Percentiles rank a stretch among this genome's conserved stretches.
Conservation (phyloP, 805 yeast genomes). For the Yamadazyma tumulicola region DNA sequence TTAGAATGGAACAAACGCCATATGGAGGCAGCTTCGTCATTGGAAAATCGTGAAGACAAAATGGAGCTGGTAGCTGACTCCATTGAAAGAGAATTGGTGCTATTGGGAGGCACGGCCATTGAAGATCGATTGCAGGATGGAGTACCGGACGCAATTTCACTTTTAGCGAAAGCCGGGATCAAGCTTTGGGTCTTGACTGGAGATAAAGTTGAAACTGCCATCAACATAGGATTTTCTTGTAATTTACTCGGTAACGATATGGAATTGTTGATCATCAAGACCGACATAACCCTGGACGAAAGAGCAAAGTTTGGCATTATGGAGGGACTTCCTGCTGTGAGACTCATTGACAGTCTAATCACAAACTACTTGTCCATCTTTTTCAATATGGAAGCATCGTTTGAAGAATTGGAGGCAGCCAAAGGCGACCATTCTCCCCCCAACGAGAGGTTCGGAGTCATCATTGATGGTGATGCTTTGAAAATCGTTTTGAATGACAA, state of each 20-base stretch:
- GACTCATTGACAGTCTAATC: conserved; percentile 46
- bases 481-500: conserved; percentile 35
- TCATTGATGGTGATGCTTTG: conserved; percentile 80
- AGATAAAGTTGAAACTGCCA: conserved; percentile 87
- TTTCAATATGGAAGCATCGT: conserved; percentile 57
- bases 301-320: conserved; percentile 16
- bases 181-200: conserved; percentile 86
- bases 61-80: conserved; percentile 75
- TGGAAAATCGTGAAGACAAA: conserved; percentile 59
- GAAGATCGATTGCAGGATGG: conserved; percentile 85
- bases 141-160: conserved; percentile 76
- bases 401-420: conserved; percentile 53
- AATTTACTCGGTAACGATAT: conserved; percentile 70
- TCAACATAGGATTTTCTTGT: conserved; percentile 83
- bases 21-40: conserved; percentile 62
- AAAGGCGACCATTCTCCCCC: conserved; percentile 64
- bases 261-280: conserved; percentile 63
- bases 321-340: conserved; percentile 22
- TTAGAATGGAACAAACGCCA: conserved; percentile 60
- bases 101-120: conserved; percentile 83
- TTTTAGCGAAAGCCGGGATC: conserved; percentile 71
- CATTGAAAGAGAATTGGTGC: conserved; percentile 60
- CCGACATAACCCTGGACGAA: conserved; percentile 27
- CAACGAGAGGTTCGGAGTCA: conserved; percentile 59
- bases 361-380: conserved; percentile 50